These are phyloP conservation scores for Gymnopilus junonius DNA, from an alignment of 768 basidiomycete species.

Conservation along the genomic window DNA sequence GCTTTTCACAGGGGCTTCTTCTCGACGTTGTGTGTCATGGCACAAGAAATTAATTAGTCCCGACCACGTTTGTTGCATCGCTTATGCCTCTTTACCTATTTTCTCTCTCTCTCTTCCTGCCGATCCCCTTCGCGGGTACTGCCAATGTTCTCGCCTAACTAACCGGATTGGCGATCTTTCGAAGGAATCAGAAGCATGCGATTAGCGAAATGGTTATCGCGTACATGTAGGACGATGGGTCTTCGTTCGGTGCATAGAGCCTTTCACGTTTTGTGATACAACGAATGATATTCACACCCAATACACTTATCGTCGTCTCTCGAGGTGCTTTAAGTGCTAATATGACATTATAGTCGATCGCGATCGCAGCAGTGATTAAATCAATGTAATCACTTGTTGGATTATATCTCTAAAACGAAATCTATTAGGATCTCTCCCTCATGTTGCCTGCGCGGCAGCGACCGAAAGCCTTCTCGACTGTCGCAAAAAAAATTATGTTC, in stretches of 20 bases:
- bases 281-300: not conserved
- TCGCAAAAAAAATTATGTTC: not conserved
- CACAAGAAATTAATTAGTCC: not conserved
- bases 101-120: not conserved
- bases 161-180: not conserved
- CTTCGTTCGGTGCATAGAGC: not conserved
- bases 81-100: too few relatives aligned
- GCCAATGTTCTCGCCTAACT: not conserved
- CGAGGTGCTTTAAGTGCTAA: not conserved
- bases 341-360: not conserved
- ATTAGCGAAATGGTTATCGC: not conserved
- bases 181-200: not conserved
- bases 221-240: not conserved
- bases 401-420: not conserved
- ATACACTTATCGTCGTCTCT: not conserved
- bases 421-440: not conserved
- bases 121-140: not conserved
- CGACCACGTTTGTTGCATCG: not conserved
- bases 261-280: not conserved
- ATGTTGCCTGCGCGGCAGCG: not conserved
- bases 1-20: not conserved
- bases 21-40: not conserved
- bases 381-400: not conserved
- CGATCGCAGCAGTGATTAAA: not conserved
- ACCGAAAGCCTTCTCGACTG: not conserved